Evolutionary conservation across 805 yeast species (phyloP).

Genomic region (Scheffersomyces amazonensis): DNA sequence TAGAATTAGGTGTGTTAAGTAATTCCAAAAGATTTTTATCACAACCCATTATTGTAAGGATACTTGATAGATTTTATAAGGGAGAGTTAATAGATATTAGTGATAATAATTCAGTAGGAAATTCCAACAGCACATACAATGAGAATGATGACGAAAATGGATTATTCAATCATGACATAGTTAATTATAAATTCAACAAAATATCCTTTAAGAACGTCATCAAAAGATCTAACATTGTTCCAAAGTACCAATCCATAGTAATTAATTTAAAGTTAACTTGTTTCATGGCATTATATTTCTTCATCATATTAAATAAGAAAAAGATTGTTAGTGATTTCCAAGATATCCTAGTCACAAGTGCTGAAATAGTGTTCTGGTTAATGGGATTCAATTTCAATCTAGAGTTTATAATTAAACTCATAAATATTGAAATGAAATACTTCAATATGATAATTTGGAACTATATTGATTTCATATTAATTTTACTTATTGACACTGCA

Average conservation of each 20-base stretch:
- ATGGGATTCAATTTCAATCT: conserved; percentile 46
- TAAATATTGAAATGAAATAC: conserved; percentile 43
- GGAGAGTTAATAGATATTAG: conserved; percentile 42
- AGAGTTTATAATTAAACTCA: conserved; percentile 43
- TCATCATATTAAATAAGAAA: conserved; percentile 23
- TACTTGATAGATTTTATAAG: conserved; percentile 48
- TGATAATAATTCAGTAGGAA: conserved; percentile 5
- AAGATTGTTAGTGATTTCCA: conserved; percentile 3
- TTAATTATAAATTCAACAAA: conserved; percentile 29
- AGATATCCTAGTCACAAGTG: conserved; percentile 7
- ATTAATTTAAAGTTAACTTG: conserved; percentile 32
- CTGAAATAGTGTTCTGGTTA: conserved; percentile 41
- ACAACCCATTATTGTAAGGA: conserved; percentile 48
- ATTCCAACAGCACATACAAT: neutral
- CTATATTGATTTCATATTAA: conserved; percentile 42
- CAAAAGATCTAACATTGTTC: conserved; percentile 32
- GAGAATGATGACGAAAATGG: conserved; percentile 14
- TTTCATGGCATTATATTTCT: conserved; percentile 26
- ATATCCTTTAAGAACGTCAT: conserved; percentile 28
- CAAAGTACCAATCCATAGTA: conserved; percentile 40
- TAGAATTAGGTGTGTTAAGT: conserved; percentile 52
- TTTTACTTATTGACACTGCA: conserved; percentile 34
- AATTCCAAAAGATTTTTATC: conserved; percentile 50
- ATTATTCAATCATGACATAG: conserved; percentile 13
- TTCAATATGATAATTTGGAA: conserved; percentile 54